Percentiles rank a stretch among this genome's conserved stretches.
phyloP scores from a whole-genome alignment of 176 grass and related monocot genomes.

The Triticum aestivum region DNA sequence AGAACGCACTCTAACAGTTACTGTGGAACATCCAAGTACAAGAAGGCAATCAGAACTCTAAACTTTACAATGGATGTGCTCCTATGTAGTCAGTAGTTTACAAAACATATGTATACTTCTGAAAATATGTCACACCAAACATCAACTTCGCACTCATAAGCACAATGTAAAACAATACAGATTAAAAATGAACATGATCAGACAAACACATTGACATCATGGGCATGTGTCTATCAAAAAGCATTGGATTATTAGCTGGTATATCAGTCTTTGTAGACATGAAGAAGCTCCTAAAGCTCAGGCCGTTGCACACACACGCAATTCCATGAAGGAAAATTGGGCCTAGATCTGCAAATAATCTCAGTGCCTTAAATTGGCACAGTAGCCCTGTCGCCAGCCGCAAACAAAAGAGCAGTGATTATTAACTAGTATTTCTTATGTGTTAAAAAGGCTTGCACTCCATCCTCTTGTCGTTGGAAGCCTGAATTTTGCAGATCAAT shows the following conservation, averaged over 20 bases:
- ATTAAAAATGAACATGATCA: background rate
- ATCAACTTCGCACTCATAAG: background rate
- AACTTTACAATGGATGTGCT: background rate
- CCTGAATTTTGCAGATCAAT: constrained; percentile 12
- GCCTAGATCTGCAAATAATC: background rate
- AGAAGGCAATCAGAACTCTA: background rate
- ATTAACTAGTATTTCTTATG: background rate
- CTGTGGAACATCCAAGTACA: background rate
- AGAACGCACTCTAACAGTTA: background rate
- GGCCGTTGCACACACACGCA: background rate
- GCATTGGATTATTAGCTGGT: background rate
- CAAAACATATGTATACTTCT: background rate
- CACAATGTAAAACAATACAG: background rate
- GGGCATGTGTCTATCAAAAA: background rate
- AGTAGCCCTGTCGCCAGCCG: background rate
- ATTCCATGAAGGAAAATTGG: background rate
- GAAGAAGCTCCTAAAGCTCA: background rate
- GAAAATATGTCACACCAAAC: background rate
- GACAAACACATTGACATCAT: background rate
- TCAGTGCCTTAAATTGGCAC: background rate
- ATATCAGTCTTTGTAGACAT: background rate
- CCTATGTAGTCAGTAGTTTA: background rate
- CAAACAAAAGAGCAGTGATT: background rate
- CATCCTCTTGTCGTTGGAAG: background rate
- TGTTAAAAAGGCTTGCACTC: background rate